Base-by-base conservation (phyloP, 495 filamentous ascomycete species). In the Chlorociboria aeruginascens region DNA sequence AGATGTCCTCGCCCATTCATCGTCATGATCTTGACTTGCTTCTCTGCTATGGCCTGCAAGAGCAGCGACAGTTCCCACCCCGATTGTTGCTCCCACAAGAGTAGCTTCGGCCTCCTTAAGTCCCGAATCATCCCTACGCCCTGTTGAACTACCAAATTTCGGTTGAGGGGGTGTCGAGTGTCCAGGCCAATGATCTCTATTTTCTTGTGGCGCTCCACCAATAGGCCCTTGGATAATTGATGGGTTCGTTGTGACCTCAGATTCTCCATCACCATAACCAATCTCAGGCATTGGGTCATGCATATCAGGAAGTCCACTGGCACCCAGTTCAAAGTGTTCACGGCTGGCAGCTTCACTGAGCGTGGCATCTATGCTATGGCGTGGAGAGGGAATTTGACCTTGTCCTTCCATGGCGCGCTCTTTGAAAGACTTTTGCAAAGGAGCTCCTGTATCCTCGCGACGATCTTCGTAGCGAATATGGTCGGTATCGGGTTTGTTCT, bases 161-260 rank as follows among this genome's bases (percentile, higher is more conserved):
- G 20, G 20, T 25, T 12, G 67, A 12, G 69, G 63, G 7, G 72
- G 70, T 7, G 75, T 70, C 7, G 68, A 59, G 30, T 71, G 64
- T 52, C 74, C 70, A 1, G 64, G 66, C 76, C 77, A 80, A 41
- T 74, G 69, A 42, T 74, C 70, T 30, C 62, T 66, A 43, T 58
- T 69, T 29, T 62, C 67, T 41, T 69, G 67, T 38, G 66, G 61
- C 30, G 62, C 57, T 31, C 75, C 76, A 42, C 71, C 77, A 46
- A 54, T 60, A 8, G 57, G 53, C 25, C 53, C 57, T 37, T 60
- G 51, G 17, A 60, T 54, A 50, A 81, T 74, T 1, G 85, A 86
- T 17, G 85, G 85, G 58, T 89, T 89, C 43, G 85, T 89, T 45
- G 71, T 80, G 25, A 87, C 73, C 40, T 88, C 85, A 1, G 78